A percentile compares a stretch with the other conserved stretches of the same genome.
Conservation (phyloP, 148 eudicot genomes). For the Vaccinium macrocarpon region DNA sequence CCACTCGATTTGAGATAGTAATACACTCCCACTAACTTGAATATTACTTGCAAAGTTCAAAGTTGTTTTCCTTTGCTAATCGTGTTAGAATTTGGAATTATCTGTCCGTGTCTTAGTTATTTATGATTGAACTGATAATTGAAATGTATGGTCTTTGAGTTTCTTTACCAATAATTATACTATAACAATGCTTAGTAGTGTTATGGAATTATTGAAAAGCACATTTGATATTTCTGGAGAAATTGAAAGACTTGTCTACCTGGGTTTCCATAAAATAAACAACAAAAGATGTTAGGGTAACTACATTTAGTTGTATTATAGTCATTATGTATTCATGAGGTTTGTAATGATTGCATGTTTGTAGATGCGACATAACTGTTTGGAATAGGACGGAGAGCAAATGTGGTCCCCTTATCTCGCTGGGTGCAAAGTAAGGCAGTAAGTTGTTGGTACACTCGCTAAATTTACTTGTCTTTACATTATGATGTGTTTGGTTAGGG, state of each 20-base stretch:
- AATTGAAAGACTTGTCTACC: neutral
- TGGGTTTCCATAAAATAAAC: neutral
- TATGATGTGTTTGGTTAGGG: neutral
- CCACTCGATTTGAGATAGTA: constrained; percentile 8
- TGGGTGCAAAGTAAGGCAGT: constrained; percentile 98
- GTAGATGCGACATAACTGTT: constrained; percentile 81
- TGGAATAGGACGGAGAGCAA: constrained; percentile 98
- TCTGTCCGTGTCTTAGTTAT: neutral
- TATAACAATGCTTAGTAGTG: neutral
- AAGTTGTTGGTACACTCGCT: constrained; percentile 30
- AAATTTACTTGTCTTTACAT: neutral
- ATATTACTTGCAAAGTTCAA: neutral
- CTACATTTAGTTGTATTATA: neutral
- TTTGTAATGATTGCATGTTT: constrained; percentile 16
- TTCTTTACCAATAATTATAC: neutral
- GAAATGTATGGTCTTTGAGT: neutral
- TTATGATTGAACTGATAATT: constrained; percentile 2
- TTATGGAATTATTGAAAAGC: neutral
- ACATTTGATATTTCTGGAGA: neutral
- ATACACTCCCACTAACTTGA: neutral
- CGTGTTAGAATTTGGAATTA: neutral
- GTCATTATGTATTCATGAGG: neutral
- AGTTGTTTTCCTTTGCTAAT: constrained; percentile 2
- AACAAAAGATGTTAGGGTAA: neutral
- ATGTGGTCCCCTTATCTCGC: constrained; percentile 83